Base-by-base conservation (phyloP, 2,329 filamentous ascomycete genomes). In the Claviceps sp. region DNA sequence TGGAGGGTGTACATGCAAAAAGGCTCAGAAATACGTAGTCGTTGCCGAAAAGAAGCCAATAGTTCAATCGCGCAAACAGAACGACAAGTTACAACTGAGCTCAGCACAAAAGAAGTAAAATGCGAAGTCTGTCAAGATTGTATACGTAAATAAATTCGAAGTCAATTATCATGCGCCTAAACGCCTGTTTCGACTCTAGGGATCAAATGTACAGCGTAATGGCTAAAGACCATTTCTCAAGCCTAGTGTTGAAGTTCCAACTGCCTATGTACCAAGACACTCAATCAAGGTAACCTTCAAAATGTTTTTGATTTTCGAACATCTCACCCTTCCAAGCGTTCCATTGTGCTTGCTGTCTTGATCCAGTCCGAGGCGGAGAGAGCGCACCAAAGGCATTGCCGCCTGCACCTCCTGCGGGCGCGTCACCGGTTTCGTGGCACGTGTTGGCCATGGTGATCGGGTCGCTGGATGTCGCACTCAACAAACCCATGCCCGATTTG, bases 371-470 rank as follows among this genome's bases (percentile, higher is more conserved):
- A 34, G 30, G 30, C 30, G 30, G 30, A 34, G 30, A 3, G 38
- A 98, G 75, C 24, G 84, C 86, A 14, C 89, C 90, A 62, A 98
- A 98, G 0, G 87, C 91, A 67, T 98, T 93, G 17, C 85, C 85
- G 2, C 84, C 82, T 2, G 78, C 72, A 43, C 64, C 67, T 24
- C 80, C 79, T 4, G 76, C 70, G 24, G 80, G 68, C 72, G 66
- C 14, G 71, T 67, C 14, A 74, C 69, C 16, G 74, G 71, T 62
- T 78, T 77, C 56, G 71, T 70, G 53, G 19, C 19, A 19, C 19
- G 19, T 22, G 22, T 69, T 69, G 13, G 70, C 72, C 64, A 71
- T 68, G 34, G 66, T 68, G 30, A 61, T 64, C 56, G 68, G 57
- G 54, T 62, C 52, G 61, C 65, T 60, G 50, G 67, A 63, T 55